These are phyloP conservation scores for Neofusicoccum laricinum DNA, from an alignment of 2,329 filamentous ascomycete genomes.

Conservation along the genomic window DNA sequence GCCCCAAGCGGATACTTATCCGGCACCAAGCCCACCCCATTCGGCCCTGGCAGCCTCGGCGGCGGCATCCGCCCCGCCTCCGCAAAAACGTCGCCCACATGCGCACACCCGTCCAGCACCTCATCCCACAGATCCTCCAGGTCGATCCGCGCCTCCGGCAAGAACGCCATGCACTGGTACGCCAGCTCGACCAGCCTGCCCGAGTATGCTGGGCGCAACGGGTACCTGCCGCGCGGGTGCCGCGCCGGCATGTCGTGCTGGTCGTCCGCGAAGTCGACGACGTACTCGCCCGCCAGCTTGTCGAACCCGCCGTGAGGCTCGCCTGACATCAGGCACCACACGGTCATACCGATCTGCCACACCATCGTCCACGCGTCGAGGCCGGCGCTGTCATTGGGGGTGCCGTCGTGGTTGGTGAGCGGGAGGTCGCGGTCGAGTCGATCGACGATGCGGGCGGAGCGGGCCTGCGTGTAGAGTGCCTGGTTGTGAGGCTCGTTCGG, in stretches of 20 bases:
- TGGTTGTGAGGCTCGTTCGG: no score
- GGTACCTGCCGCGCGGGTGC: not conserved
- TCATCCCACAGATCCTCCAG: not conserved
- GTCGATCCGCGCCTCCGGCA: not conserved
- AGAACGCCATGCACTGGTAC: not conserved
- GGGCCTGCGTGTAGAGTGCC: no score
- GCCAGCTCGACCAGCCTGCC: not conserved
- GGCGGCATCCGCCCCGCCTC: not conserved
- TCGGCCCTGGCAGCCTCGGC: not conserved
- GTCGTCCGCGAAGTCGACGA: not conserved
- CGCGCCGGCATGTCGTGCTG: not conserved
- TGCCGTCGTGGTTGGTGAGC: not conserved
- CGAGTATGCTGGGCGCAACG: not conserved
- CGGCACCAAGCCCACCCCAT: not conserved
- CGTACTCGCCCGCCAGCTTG: not conserved
- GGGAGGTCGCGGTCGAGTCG: not conserved
- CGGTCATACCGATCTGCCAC: not conserved
- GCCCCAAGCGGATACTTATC: not conserved
- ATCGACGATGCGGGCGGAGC: no score
- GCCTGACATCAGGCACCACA: not conserved
- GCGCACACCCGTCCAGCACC: not conserved
- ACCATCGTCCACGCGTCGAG: not conserved
- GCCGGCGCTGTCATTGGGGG: not conserved
- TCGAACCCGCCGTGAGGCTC: not conserved
- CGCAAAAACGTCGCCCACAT: not conserved